Evolutionary conservation across 2,329 filamentous ascomycete genomes (phyloP), one percentile per base, ranked within the genome.

Genomic region (Pseudocercospora macadamiae): DNA sequence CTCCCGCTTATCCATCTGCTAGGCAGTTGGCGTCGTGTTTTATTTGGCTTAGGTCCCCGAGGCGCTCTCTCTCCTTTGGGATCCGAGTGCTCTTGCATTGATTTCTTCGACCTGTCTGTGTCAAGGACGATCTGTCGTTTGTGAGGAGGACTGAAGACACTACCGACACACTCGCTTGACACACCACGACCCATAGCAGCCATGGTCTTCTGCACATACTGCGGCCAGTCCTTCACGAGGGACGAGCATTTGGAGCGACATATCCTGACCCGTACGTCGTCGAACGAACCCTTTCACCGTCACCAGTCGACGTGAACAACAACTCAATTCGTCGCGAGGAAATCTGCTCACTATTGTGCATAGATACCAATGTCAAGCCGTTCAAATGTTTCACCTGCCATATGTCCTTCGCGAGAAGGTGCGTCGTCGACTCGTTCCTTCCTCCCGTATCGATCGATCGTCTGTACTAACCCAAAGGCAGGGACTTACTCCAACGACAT

Each of bases 341-440:
- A 21, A 26, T n/a, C 26, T 23, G 25, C 61, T 62, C 28, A 64
- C 48, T 47, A 6, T 48, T 26, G 19, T 37, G 37, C 25, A 8
- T 64, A 81, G 79, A 82, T 63, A 82, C 79, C 55, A 81, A 82
- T 67, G 78, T 82, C n/a, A 82, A 82, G 70, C 80, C 80, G 2
- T 82, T 80, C 75, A 82, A 81, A 71, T 82, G 80, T 70, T 80
- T 79, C 60, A 81, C 78, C 32, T 82, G 80, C 66, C 79, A 82
- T 61, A 82, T 82, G 80, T 81, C 79, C 58, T 82, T 82, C 66
- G 79, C 80, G 63, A 73, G 80, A 63, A 75, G 79, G 80, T 82
- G 68, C 57, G 77, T 74, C 16, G 23, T n/a, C 51, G 14, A 9
- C 28, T 12, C 28, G 28, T 4, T 42, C 16, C 19, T 49, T 19